Base-by-base conservation (phyloP, 352 stramenopile genomes). In the Globisporangium rhizosaccharum region DNA sequence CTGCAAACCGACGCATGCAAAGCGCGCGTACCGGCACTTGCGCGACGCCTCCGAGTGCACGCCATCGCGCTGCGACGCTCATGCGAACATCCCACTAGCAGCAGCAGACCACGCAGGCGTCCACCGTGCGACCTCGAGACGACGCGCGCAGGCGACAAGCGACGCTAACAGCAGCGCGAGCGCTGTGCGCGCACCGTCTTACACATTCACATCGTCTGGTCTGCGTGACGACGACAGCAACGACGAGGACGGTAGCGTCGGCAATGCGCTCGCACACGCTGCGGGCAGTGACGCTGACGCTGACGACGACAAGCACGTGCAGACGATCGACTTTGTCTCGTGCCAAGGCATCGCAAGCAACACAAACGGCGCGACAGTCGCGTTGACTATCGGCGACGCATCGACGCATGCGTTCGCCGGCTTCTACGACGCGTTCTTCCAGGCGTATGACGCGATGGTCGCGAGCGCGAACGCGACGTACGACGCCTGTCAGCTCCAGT, bases 401-500 rank as follows among this genome's bases (percentile, higher is more conserved):
- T 62, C 70, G 47, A 61, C 30, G 11, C 74, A 76, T 58, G 75
- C 66, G 41, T 89, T 89, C 51, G 61, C 65, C 0, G 65, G 66
- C 47, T 89, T 89, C 61, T 79, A 85, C 51, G 56, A 71, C 5
- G 71, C 75, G 20, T 87, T 89, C 61, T 75, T 73, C 48, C 61
- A 59, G 15, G 79, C 79, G 3, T 89, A 87, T 44, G 76, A 89
- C 56, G 75, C 75, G 15, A 84, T 89, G 73, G 53, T 89, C 45
- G 60, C 64, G 5, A 78, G 75, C 9, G 62, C 59, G 2, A 73
- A 89, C 53, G 75, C 76, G 0, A 76, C 73, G 33, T 75, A 70
- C 45, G 79, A 85, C 62, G 79, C 76, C 17, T 89, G 79, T 57
- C 75, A 85, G 54, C 65, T 89, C 54, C 76, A 87, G 65, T 87